Conservation (phyloP, 2,329 filamentous ascomycete species). For the Epichloe coenophiala region DNA sequence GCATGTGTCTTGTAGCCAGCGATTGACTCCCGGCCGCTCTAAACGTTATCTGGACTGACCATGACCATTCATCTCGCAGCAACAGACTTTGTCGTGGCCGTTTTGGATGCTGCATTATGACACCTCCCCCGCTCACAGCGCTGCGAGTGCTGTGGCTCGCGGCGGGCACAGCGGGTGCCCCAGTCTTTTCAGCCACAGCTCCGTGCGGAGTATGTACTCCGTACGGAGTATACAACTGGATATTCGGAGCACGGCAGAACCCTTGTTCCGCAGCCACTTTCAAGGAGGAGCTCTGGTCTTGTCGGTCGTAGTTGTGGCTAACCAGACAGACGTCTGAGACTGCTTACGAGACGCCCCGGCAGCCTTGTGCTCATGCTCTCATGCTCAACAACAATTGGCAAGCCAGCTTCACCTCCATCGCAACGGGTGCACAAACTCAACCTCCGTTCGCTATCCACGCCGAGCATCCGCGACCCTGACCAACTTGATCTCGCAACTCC, state of each 20-base stretch:
- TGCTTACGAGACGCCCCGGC: slow-evolving; percentile 13
- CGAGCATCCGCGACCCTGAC: not conserved
- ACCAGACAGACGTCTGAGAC: not conserved
- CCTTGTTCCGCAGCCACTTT: slow-evolving; percentile 4
- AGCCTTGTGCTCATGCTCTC: not conserved
- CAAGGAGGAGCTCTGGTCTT: not conserved
- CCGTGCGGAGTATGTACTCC: too few relatives aligned
- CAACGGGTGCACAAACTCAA: not conserved
- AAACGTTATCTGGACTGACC: too few relatives aligned
- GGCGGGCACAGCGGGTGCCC: too few relatives aligned
- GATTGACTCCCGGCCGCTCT: too few relatives aligned
- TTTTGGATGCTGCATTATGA: too few relatives aligned
- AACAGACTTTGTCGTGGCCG: too few relatives aligned
- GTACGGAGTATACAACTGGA: too few relatives aligned
- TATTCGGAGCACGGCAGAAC: slow-evolving; percentile 9
- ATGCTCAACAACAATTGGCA: not conserved
- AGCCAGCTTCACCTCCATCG: slow-evolving; percentile 8
- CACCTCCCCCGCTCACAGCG: too few relatives aligned
- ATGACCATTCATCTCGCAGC: too few relatives aligned
- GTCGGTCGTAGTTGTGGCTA: not conserved
- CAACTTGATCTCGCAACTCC: not conserved
- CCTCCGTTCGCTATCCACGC: slow-evolving; percentile 1
- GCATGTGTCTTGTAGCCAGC: not conserved
- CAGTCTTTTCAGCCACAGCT: too few relatives aligned
- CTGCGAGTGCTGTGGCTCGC: too few relatives aligned